These are phyloP conservation scores for Daldinia sp. DNA, from an alignment of 2,329 filamentous ascomycete species.

Conservation along the genomic window DNA sequence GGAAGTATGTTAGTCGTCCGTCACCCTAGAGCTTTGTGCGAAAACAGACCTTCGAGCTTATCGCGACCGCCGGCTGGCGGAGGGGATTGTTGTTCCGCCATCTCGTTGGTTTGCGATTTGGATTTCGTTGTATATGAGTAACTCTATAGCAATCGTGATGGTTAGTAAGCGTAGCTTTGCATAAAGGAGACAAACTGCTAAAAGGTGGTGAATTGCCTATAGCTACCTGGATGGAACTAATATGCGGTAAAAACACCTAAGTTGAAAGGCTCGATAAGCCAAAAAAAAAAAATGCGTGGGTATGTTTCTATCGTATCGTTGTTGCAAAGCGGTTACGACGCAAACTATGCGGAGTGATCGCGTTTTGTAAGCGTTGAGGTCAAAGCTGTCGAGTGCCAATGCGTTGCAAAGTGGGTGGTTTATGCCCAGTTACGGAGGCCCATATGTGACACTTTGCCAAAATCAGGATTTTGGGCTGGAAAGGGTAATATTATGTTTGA, in stretches of 20 bases:
- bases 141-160: not conserved
- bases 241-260: constrained; percentile 11
- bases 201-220: not conserved
- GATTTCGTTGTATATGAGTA: not conserved
- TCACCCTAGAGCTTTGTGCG: not conserved
- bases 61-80: constrained; percentile 42
- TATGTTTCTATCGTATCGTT: not conserved
- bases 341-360: not conserved
- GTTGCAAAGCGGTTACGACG: not conserved
- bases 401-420: constrained; percentile 10
- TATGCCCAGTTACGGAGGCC: constrained; percentile 32
- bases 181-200: not conserved
- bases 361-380: not conserved
- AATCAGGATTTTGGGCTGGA: too few species aligned
- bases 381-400: not conserved
- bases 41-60: constrained; percentile 47
- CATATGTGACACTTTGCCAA: too few species aligned
- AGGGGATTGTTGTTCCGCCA: constrained; percentile 45
- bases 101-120: constrained; percentile 22
- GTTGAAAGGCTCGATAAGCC: not conserved
- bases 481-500: too few species aligned
- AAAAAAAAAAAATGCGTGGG: not conserved
- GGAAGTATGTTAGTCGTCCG: constrained; percentile 29
- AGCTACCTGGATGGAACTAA: not conserved
- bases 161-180: constrained; percentile 13